Evolutionary conservation across 1,284 basidiomycete species (phyloP).

Genomic region (Wolfiporia cocos): DNA sequence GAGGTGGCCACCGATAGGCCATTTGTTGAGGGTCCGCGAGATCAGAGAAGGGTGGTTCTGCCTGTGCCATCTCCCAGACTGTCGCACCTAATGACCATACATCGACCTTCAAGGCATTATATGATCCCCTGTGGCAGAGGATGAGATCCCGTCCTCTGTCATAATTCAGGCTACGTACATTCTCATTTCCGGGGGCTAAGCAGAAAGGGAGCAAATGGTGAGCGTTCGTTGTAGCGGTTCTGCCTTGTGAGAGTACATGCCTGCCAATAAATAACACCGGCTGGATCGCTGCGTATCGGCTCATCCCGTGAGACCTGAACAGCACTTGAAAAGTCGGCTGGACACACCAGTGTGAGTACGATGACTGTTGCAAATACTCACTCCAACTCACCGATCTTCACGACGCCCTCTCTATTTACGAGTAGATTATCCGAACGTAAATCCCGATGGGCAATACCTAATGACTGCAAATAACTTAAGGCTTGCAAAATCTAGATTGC

Average conservation of each 20-base stretch:
- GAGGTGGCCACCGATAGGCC: constrained; percentile 56
- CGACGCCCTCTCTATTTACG: constrained; percentile 54
- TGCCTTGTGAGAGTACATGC: constrained; percentile 15
- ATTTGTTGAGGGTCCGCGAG: constrained; percentile 41
- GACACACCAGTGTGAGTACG: constrained; percentile 2
- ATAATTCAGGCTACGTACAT: constrained; percentile 33
- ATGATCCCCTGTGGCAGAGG: constrained; percentile 44
- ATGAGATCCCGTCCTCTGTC: neutral
- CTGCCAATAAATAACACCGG: constrained; percentile 77
- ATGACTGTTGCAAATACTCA: constrained; percentile 1
- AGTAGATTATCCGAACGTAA: constrained; percentile 76
- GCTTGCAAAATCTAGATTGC: constrained; percentile 49
- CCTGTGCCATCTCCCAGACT: constrained; percentile 74
- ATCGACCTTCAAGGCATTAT: constrained; percentile 70
- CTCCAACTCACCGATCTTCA: constrained; percentile 65
- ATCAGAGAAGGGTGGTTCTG: constrained; percentile 65
- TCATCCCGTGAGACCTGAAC: constrained; percentile 44
- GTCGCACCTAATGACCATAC: constrained; percentile 80
- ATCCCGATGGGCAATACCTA: constrained; percentile 70
- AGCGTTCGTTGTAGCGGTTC: constrained; percentile 6
- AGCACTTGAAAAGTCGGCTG: constrained; percentile 75
- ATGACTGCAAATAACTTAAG: constrained; percentile 53
- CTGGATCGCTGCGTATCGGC: constrained; percentile 46
- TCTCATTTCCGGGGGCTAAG: constrained; percentile 58
- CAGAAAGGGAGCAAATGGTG: neutral